A percentile compares a stretch with the other conserved stretches of the same genome.
These are phyloP conservation scores for Xerocomus nothofagi DNA, from an alignment of 1,284 basidiomycete species.

Conservation along the genomic window DNA sequence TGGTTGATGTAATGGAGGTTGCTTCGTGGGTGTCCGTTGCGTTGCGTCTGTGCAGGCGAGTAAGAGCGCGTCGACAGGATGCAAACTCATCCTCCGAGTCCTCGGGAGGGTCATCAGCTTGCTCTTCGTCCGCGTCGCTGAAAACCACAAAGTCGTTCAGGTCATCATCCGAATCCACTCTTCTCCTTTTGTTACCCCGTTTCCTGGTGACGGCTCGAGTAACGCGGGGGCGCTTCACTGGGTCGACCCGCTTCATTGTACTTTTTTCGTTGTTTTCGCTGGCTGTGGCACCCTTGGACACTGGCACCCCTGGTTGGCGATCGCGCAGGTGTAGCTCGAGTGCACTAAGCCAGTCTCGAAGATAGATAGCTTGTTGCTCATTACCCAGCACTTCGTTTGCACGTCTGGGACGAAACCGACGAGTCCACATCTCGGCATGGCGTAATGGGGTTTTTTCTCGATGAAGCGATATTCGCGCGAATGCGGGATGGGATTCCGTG, in stretches of 20 bases:
- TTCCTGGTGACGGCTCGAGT: conserved; percentile 50
- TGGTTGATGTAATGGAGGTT: conserved; percentile 23
- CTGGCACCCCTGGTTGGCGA: conserved; percentile 7
- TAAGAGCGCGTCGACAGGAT: conserved; percentile 26
- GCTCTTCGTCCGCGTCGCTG: conserved; percentile 44
- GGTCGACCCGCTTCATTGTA: conserved; percentile 32
- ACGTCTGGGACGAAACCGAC: conserved; percentile 73
- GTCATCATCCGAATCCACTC: conserved; percentile 54
- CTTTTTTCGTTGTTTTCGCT: conserved; percentile 19
- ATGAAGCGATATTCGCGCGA: conserved; percentile 44
- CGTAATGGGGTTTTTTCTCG: conserved; percentile 3
- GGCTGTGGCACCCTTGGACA: conserved; percentile 4
- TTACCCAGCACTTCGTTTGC: conserved; percentile 85
- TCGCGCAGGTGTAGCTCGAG: conserved; percentile 59
- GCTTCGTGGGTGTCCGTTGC: conserved; percentile 4
- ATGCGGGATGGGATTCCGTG: conserved; percentile 49
- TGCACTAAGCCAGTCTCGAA: conserved; percentile 81
- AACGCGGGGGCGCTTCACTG: conserved; percentile 49
- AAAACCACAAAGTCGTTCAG: conserved; percentile 51
- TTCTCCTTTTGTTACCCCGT: conserved; percentile 48
- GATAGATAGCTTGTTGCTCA: conserved; percentile 67
- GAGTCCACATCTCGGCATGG: conserved; percentile 61
- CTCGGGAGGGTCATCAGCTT: conserved; percentile 38
- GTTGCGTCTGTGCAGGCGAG: conserved; percentile 16
- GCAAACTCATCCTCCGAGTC: conserved; percentile 35